A percentile compares a stretch with the other conserved stretches of the same genome.
Evolutionary conservation across 2,329 filamentous ascomycete genomes (phyloP).

Genomic region (Scedosporium boydii): DNA sequence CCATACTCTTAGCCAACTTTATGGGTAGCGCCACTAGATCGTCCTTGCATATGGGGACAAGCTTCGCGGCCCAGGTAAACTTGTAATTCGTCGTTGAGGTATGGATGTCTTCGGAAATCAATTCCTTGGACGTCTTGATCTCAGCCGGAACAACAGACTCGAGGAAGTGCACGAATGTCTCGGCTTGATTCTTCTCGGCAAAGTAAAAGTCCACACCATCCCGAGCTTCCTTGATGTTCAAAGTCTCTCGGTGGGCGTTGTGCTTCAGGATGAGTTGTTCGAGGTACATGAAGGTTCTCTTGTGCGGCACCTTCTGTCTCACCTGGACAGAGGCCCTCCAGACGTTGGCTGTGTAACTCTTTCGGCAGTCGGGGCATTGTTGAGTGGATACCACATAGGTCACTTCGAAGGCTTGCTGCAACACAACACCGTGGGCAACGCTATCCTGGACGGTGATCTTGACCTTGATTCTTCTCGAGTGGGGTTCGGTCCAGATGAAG

Average conservation of each 20-base stretch:
- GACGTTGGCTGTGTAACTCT: constrained; percentile 93
- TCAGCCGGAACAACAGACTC: constrained; percentile 70
- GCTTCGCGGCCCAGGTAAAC: constrained; percentile 79
- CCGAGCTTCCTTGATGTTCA: constrained; percentile 96
- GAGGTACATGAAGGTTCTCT: constrained; percentile 62
- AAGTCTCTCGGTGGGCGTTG: constrained; percentile 79
- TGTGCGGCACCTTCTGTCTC: constrained; percentile 92
- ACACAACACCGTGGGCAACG: constrained; percentile 51
- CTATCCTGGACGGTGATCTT: constrained; percentile 85
- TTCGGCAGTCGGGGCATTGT: constrained; percentile 90
- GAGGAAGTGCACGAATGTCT: constrained; percentile 86
- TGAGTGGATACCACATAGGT: constrained; percentile 84
- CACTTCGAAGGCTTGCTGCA: constrained; percentile 94
- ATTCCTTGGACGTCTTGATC: constrained; percentile 67
- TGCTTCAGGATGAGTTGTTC: constrained; percentile 97
- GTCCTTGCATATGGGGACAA: constrained; percentile 95
- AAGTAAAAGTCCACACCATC: constrained; percentile 97
- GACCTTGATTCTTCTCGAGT: constrained; percentile 84
- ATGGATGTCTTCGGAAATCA: constrained; percentile 89
- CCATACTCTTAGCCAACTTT: constrained; percentile 74
- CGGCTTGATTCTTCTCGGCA: constrained; percentile 77
- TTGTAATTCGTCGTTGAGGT: constrained; percentile 90
- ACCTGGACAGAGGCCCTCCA: constrained; percentile 94
- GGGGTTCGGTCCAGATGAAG: constrained; percentile 97
- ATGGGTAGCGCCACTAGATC: constrained; percentile 91